Evolutionary conservation across 2,329 filamentous ascomycete genomes (phyloP), one percentile per base, ranked within the genome.

Genomic region (Teratosphaeria gauchensis): DNA sequence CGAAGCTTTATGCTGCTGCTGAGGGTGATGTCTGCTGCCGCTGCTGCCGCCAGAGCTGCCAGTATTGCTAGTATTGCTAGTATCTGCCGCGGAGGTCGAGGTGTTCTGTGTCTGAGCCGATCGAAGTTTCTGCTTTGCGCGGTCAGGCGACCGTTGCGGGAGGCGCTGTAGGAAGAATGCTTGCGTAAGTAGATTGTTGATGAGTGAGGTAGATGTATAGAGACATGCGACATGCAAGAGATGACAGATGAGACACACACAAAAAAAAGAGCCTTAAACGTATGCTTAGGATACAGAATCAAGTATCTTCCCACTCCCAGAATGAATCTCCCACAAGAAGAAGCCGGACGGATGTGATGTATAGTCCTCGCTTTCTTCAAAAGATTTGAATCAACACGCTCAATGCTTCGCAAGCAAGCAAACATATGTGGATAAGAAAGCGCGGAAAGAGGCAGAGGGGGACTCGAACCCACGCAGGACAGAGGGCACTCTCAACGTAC

Each of bases 401-500:
- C 53, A 30, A 38, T 31, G 31, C 28, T 31, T 31, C 31, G 51
- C 28, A 19, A 28, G 19, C 51, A 53, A 31, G 31, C 51, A 53
- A 53, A 12, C 9, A 48, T 48, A 21, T 48, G 42, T 48, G n/a
- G 19, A 19, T 6, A n/a, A 19, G 9, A 11, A 48, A 24, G 42
- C 24, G 24, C 24, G 24, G 24, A 28, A 28, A 48, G 9, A 21
- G 19, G 42, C 16, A n/a, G n/a, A 48, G n/a, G 42, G 42, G 12
- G n/a, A 42, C 9, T 42, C 35, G 24, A 28, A 28, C n/a, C 35
- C 35, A 42, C 51, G 58, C 60, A 59, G 57, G 56, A 55, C 38
- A 38, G 55, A n/a, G 38, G 53, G 53, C 32, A 51, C 19, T 69
- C 65, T 69, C 65, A 70, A 73, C 71, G 70, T 72, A 73, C 71